Percentiles rank a stretch among this genome's conserved stretches.
phyloP scores from a whole-genome alignment of 2,329 filamentous ascomycete genomes.

The Aspergillus carbonarius region DNA sequence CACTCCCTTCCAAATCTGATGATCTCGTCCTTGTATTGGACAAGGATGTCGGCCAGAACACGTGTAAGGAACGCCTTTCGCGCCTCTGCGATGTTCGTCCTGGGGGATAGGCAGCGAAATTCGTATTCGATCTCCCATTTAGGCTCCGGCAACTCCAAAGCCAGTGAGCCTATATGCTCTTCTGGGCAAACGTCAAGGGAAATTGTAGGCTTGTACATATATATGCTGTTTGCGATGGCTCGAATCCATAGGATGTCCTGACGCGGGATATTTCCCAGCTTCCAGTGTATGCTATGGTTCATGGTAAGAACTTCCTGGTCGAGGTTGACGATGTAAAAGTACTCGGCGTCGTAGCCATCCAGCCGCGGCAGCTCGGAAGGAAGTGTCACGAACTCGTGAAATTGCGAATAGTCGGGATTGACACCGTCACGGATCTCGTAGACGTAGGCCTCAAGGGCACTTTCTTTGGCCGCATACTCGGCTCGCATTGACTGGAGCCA shows the following conservation, averaged over 20 bases:
- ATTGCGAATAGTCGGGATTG: constrained; percentile 4
- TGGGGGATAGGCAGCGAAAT: neutral
- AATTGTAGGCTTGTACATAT: constrained; percentile 5
- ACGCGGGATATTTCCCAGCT: constrained; percentile 10
- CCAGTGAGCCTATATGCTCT: constrained; percentile 7
- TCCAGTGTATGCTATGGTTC: constrained; percentile 11
- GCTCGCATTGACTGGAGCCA: constrained; percentile 10
- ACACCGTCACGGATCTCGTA: constrained; percentile 5
- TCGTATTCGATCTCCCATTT: neutral
- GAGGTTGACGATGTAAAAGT: constrained; percentile 10
- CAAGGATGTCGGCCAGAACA: neutral
- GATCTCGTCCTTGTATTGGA: constrained; percentile 6
- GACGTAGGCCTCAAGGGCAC: constrained; percentile 1
- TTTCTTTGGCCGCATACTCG: constrained; percentile 8
- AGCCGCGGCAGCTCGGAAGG: constrained; percentile 6
- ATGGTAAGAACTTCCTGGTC: constrained; percentile 13
- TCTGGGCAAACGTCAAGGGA: constrained; percentile 10
- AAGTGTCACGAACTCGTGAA: constrained; percentile 1
- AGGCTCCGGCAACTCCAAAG: constrained; percentile 2
- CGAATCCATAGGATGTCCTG: constrained; percentile 7
- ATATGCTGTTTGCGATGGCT: constrained; percentile 6
- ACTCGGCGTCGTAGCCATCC: neutral
- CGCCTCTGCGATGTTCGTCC: neutral
- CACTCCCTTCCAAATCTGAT: constrained; percentile 9
- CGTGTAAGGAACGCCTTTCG: constrained; percentile 3